Percentiles rank a stretch among this genome's conserved stretches.
These are phyloP conservation scores for Prunus dulcis DNA, from an alignment of 306 rosid genomes.

Conservation along the genomic window DNA sequence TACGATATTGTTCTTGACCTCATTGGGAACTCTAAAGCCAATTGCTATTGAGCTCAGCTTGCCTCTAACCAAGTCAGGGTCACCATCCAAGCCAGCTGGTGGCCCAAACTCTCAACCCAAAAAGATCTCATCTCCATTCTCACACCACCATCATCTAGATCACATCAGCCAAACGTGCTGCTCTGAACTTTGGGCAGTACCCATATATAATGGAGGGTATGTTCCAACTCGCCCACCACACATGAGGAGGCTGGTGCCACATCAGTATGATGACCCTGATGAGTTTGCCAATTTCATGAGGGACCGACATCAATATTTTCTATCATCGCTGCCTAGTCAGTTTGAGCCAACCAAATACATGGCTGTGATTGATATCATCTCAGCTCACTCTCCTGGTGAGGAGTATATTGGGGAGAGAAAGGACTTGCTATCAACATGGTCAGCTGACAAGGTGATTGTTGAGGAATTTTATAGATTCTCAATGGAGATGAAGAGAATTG, in stretches of 20 bases:
- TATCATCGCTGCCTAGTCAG: constrained; percentile 53
- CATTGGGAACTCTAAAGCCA: constrained; percentile 68
- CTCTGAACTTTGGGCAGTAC: constrained; percentile 89
- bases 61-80: constrained; percentile 52
- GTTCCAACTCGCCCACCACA: constrained; percentile 83
- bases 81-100: constrained; percentile 55
- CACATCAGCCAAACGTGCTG: constrained; percentile 81
- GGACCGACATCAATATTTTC: constrained; percentile 69
- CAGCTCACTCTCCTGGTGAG: constrained; percentile 81
- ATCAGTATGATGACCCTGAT: constrained; percentile 69
- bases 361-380: constrained; percentile 76
- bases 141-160: constrained; percentile 81
- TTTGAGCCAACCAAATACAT: constrained; percentile 62
- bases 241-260: neutral
- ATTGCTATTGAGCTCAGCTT: constrained; percentile 87
- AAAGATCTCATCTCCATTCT: constrained; percentile 55
- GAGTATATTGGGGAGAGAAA: constrained; percentile 83
- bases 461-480: constrained; percentile 61
- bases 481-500: constrained; percentile 49
- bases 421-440: constrained; percentile 59
- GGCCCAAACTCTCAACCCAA: constrained; percentile 59
- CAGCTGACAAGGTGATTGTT: constrained; percentile 54
- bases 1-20: constrained; percentile 55
- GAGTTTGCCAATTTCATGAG: constrained; percentile 52
- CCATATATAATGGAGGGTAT: constrained; percentile 64